Conservation (phyloP, 345 rosid species). For the Zanthoxylum bungeanum region DNA sequence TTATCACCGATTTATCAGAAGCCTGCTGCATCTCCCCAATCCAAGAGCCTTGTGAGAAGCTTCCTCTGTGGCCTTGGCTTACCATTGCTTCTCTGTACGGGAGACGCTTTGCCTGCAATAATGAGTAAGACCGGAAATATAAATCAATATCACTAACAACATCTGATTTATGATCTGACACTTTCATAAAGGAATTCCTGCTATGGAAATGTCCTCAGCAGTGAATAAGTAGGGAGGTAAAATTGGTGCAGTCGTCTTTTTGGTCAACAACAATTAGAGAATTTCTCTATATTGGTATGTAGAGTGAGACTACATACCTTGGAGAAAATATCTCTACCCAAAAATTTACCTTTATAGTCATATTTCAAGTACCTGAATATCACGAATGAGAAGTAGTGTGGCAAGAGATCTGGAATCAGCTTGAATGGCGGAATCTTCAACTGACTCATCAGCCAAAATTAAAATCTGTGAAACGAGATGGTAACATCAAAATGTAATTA, state of each 20-base stretch:
- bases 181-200: not conserved
- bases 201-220: too few species aligned
- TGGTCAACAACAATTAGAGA: not conserved
- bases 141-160: not conserved
- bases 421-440: conserved; percentile 80
- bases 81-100: conserved; percentile 48
- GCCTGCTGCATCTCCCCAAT: conserved; percentile 86
- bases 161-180: not conserved
- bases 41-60: conserved; percentile 62
- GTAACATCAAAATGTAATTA: not conserved
- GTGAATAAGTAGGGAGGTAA: not conserved
- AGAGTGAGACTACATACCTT: not conserved
- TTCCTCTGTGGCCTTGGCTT: conserved; percentile 36
- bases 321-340: not conserved
- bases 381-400: conserved; percentile 63
- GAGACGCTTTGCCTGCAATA: conserved; percentile 63
- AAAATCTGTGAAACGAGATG: conserved; percentile 42
- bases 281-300: not conserved
- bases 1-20: conserved; percentile 64
- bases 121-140: not conserved
- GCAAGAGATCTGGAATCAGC: conserved; percentile 87
- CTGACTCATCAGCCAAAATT: conserved; percentile 74
- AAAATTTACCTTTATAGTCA: conserved; percentile 4
- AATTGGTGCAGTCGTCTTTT: not conserved
- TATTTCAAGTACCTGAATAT: conserved; percentile 56